Evolutionary conservation across 805 yeast genomes (phyloP).

Genomic region (Komagataella mondaviorum): DNA sequence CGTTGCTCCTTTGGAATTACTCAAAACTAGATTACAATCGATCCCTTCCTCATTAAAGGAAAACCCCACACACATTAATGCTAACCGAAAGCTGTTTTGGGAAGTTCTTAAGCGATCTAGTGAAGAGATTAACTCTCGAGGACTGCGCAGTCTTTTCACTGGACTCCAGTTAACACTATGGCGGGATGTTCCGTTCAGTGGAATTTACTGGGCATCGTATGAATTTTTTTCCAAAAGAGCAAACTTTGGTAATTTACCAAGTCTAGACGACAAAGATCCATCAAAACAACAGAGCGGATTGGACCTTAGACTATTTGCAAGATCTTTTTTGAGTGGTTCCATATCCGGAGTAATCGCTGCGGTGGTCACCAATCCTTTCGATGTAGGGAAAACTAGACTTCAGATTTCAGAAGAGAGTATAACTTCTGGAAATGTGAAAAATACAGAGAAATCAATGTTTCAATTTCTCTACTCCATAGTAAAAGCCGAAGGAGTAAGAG

Average conservation of each 20-base stretch:
- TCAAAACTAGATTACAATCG: slow-evolving; percentile 86
- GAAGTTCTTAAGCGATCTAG: slow-evolving; percentile 15
- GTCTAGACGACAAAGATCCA: slow-evolving; percentile 14
- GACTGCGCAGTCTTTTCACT: slow-evolving; percentile 56
- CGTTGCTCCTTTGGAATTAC: slow-evolving; percentile 77
- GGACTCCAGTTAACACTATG: slow-evolving; percentile 83
- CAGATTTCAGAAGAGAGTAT: slow-evolving; percentile 43
- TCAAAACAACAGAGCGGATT: slow-evolving; percentile 5
- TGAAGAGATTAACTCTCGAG: slow-evolving; percentile 36
- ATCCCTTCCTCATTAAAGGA: slow-evolving; percentile 28
- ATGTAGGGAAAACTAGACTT: slow-evolving; percentile 89
- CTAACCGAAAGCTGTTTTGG: slow-evolving; percentile 27
- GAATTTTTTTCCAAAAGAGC: slow-evolving; percentile 30
- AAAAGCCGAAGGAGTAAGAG: slow-evolving; percentile 61
- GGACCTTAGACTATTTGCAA: slow-evolving; percentile 29
- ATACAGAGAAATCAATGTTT: slow-evolving; percentile 40
- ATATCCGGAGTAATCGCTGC: slow-evolving; percentile 81
- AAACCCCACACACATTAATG: slow-evolving; percentile 12
- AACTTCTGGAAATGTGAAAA: slow-evolving; percentile 2
- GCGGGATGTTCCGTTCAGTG: slow-evolving; percentile 97
- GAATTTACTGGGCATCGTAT: slow-evolving; percentile 85
- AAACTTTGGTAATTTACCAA: slow-evolving; percentile 8
- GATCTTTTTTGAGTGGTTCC: slow-evolving; percentile 73
- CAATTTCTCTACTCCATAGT: slow-evolving; percentile 49
- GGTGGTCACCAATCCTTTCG: slow-evolving; percentile 83